These are phyloP conservation scores for Phaeoacremonium minimum DNA, from an alignment of 2,329 filamentous ascomycete genomes.

Conservation along the genomic window DNA sequence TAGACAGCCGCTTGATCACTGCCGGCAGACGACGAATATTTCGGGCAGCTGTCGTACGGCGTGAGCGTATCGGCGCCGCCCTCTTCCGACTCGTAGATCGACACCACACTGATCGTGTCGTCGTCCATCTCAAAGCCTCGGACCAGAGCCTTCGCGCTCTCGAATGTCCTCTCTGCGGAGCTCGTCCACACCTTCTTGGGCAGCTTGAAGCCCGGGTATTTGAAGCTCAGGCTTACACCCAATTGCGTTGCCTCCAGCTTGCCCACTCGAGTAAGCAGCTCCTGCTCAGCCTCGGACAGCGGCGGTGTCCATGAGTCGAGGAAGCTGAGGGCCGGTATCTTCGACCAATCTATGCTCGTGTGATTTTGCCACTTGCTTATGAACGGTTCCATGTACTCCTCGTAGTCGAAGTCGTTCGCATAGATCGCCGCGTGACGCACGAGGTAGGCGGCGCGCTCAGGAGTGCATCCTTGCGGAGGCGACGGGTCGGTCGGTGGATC, in stretches of 20 bases:
- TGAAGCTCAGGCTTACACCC: conserved; percentile 52
- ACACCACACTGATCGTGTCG: conserved; percentile 48
- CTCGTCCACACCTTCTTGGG: conserved; percentile 58
- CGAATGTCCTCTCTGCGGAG: conserved; percentile 56
- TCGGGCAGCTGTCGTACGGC: conserved; percentile 61
- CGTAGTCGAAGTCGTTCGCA: conserved; percentile 55
- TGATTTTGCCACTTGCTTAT: conserved; percentile 55
- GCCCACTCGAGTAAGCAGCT: conserved; percentile 59
- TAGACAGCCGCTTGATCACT: conserved; percentile 48
- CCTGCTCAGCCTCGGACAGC: conserved; percentile 49
- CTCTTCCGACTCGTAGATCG: conserved; percentile 51
- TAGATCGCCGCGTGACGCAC: conserved; percentile 58
- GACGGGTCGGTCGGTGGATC: conserved; percentile 37
- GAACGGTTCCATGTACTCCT: conserved; percentile 53
- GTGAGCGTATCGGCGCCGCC: conserved; percentile 57
- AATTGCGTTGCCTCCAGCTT: conserved; percentile 55
- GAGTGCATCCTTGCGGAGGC: conserved; percentile 44
- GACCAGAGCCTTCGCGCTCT: conserved; percentile 55
- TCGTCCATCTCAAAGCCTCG: conserved; percentile 49
- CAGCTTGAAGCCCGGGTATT: conserved; percentile 49
- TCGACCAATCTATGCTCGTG: conserved; percentile 50
- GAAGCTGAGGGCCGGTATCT: conserved; percentile 51
- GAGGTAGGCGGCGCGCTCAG: conserved; percentile 48
- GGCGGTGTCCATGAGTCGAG: conserved; percentile 52
- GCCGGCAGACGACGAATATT: conserved; percentile 54